A percentile compares a stretch with the other conserved stretches of the same genome.
These are phyloP conservation scores for Globisporangium takayamanum DNA, from an alignment of 352 stramenopile genomes.

Conservation along the genomic window DNA sequence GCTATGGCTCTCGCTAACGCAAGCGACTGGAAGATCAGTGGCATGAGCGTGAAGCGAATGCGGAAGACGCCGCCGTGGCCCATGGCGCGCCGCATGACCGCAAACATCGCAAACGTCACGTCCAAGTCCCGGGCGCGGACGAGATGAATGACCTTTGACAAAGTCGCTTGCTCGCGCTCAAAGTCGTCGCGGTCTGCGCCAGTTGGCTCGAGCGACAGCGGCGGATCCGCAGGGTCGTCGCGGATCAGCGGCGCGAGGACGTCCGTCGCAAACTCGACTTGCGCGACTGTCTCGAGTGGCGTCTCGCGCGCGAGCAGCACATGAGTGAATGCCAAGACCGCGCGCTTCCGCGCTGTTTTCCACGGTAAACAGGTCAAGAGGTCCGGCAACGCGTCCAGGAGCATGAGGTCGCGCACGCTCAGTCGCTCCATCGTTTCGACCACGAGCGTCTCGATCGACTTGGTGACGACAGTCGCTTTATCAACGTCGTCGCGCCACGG, in stretches of 20 bases:
- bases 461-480: conserved; percentile 2
- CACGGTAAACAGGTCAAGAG: conserved; percentile 42
- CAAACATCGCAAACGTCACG: conserved; percentile 50
- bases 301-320: conserved; percentile 38
- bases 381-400: conserved; percentile 26
- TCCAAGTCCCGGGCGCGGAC: conserved; percentile 76
- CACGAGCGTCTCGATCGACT: conserved; percentile 17
- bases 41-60: conserved; percentile 89
- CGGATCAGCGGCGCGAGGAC: conserved; percentile 89
- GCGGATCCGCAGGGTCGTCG: conserved; percentile 50
- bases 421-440: conserved; percentile 16
- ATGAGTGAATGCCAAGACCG: conserved; percentile 43
- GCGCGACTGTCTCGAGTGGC: conserved; percentile 21
- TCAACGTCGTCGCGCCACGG: conserved; percentile 4
- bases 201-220: conserved; percentile 17
- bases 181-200: conserved; percentile 37
- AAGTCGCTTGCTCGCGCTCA: conserved; percentile 84
- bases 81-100: conserved; percentile 62
- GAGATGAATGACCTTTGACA: conserved; percentile 93
- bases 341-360: conserved; percentile 44
- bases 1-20: conserved; percentile 59
- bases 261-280: conserved; percentile 53
- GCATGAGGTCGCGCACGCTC: conserved; percentile 31
- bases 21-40: conserved; percentile 90
- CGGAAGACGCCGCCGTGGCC: conserved; percentile 83